These are phyloP conservation scores for Coemansia sp. DNA, from an alignment of 192 early-diverging fungal genomes.

Conservation along the genomic window DNA sequence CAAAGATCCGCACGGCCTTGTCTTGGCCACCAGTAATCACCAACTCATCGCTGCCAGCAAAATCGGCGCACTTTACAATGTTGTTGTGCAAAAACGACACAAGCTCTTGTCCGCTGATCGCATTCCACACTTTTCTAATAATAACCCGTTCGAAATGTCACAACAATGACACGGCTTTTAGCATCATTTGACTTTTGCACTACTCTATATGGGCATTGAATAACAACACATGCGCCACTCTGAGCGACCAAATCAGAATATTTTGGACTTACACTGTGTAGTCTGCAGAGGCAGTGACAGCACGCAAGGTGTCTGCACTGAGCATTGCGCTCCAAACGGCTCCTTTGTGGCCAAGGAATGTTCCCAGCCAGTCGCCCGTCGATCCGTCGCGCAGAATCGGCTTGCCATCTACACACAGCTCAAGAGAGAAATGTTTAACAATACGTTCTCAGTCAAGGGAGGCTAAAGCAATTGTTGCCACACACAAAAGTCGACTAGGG, in stretches of 20 bases:
- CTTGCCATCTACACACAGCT: constrained; percentile 63
- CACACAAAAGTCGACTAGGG: too few relatives aligned
- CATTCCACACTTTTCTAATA: constrained; percentile 81
- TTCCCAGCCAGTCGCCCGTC: constrained; percentile 93
- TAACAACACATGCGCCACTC: background rate
- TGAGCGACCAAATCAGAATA: too few relatives aligned
- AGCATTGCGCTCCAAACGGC: constrained; percentile 88
- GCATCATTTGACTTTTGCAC: background rate
- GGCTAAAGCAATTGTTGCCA: background rate
- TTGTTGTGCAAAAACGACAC: constrained; percentile 74
- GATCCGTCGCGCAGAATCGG: constrained; percentile 84
- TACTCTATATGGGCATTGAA: too few relatives aligned
- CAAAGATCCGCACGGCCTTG: constrained; percentile 79
- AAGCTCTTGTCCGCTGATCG: constrained; percentile 69
- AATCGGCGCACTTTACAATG: constrained; percentile 83
- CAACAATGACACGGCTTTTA: too few relatives aligned
- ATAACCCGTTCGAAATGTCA: too few relatives aligned
- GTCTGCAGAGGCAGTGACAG: constrained; percentile 91
- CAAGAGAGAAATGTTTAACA: too few relatives aligned
- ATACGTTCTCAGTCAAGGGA: background rate
- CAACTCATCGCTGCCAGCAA: constrained; percentile 64
- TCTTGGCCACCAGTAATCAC: constrained; percentile 84
- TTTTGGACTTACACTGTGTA: constrained; percentile 72
- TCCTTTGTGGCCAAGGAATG: constrained; percentile 88
- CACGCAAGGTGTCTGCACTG: constrained; percentile 70